These are phyloP conservation scores for Curvularia eragrostidis DNA, from an alignment of 2,329 filamentous ascomycete genomes.

Conservation along the genomic window DNA sequence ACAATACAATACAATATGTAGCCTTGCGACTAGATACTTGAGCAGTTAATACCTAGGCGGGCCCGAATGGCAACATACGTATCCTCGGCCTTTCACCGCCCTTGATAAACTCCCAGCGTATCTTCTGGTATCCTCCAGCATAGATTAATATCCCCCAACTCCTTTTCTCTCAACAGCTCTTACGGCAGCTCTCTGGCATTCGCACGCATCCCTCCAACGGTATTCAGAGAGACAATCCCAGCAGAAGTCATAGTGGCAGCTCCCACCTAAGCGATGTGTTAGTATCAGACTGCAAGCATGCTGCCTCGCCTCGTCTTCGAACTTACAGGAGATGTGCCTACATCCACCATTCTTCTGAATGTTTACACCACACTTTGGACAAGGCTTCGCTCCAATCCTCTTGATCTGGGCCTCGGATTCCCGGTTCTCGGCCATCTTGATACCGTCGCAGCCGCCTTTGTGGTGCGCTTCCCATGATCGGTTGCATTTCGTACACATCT, in stretches of 20 bases:
- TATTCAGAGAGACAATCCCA: constrained; percentile 27
- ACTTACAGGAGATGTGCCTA: constrained; percentile 37
- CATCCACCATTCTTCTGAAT: constrained; percentile 39
- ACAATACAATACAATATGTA: no score
- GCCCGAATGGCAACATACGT: no score
- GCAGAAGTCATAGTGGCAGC: constrained; percentile 33
- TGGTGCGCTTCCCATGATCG: constrained; percentile 27
- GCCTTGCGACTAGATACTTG: no score
- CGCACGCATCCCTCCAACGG: neutral
- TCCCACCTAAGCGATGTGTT: constrained; percentile 12
- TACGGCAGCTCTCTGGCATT: neutral
- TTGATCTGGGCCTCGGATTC: constrained; percentile 24
- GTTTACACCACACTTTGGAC: constrained; percentile 34
- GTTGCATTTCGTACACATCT: constrained; percentile 30
- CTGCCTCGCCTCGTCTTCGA: neutral
- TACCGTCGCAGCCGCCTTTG: constrained; percentile 21
- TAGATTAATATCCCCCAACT: no score
- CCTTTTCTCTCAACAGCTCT: no score
- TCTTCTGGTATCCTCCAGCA: no score
- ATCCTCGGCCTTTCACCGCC: no score
- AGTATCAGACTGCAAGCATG: neutral
- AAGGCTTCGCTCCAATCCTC: constrained; percentile 35
- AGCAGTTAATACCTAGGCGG: no score
- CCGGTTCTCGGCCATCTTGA: constrained; percentile 26
- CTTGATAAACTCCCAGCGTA: no score